A percentile compares a stretch with the other conserved stretches of the same genome.
Conservation (phyloP, 352 stramenopile species). For the Pythium phragmitis region DNA sequence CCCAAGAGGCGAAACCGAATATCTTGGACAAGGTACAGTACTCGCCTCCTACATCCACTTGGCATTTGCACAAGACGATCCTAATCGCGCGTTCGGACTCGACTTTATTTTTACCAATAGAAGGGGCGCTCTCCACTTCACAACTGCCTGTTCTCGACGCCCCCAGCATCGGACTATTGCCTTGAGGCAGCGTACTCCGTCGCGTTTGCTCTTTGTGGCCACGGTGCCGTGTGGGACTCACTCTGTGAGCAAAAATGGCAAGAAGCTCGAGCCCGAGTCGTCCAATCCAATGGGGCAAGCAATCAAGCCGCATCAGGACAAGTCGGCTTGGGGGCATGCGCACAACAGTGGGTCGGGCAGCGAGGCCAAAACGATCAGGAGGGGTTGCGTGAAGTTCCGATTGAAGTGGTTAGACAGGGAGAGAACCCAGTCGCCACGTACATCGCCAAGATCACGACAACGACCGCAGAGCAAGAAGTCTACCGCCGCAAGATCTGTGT, state of each 20-base stretch:
- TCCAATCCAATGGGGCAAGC: not conserved
- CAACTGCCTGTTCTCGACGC: not conserved
- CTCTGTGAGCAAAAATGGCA: not conserved
- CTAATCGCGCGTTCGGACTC: not conserved
- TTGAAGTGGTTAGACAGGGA: not conserved
- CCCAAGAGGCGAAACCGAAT: not conserved
- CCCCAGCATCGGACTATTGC: not conserved
- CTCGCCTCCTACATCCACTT: not conserved
- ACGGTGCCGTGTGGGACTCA: not conserved
- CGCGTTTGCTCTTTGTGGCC: not conserved
- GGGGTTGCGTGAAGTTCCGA: not conserved
- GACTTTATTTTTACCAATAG: not conserved
- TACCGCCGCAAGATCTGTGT: slow-evolving; percentile 7
- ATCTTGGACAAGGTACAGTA: not conserved
- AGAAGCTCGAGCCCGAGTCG: not conserved
- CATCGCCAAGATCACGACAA: not conserved
- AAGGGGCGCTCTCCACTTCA: not conserved
- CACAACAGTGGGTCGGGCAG: not conserved
- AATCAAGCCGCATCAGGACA: not conserved
- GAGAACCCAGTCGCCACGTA: not conserved
- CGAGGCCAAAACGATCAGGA: not conserved
- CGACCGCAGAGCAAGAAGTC: not conserved
- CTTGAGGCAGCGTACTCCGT: not conserved
- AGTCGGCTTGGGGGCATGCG: not conserved
- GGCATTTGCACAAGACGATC: not conserved